These are phyloP conservation scores for Penicillium sp. DNA, from an alignment of 2,329 filamentous ascomycete species.

Conservation along the genomic window DNA sequence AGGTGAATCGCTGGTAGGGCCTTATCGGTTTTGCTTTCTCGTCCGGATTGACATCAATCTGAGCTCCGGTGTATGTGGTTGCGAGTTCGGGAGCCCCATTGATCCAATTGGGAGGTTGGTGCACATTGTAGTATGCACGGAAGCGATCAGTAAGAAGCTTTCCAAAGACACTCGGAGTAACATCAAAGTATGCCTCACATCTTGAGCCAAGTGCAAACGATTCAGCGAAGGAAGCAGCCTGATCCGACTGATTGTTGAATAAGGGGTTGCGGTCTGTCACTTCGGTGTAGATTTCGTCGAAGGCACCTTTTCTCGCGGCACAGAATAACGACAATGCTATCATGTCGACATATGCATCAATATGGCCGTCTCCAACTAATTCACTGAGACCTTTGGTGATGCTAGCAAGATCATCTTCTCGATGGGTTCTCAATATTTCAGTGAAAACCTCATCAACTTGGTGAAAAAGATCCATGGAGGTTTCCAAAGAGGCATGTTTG, in stretches of 20 bases:
- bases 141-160: conserved; percentile 44
- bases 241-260: conserved; percentile 61
- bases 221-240: conserved; percentile 64
- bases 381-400: conserved; percentile 41
- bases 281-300: conserved; percentile 64
- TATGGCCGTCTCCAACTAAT: conserved; percentile 29
- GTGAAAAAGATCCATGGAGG: conserved; percentile 40
- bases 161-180: conserved; percentile 51
- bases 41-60: conserved; percentile 54
- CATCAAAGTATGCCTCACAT: conserved; percentile 63
- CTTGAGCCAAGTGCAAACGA: conserved; percentile 63
- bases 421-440: conserved; percentile 28
- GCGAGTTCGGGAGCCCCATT: conserved; percentile 52
- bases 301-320: conserved; percentile 54
- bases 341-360: conserved; percentile 55
- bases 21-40: conserved; percentile 46
- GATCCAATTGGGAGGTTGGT: conserved; percentile 52
- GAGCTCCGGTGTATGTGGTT: conserved; percentile 53
- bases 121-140: conserved; percentile 45
- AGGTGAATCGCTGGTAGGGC: conserved; percentile 54
- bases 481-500: conserved; percentile 32
- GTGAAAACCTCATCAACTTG: conserved; percentile 35
- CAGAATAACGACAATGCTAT: conserved; percentile 60
- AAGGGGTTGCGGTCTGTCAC: conserved; percentile 62
- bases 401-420: conserved; percentile 35